These are phyloP conservation scores for Colletotrichum liriopes DNA, from an alignment of 2,329 filamentous ascomycete species.

Conservation along the genomic window DNA sequence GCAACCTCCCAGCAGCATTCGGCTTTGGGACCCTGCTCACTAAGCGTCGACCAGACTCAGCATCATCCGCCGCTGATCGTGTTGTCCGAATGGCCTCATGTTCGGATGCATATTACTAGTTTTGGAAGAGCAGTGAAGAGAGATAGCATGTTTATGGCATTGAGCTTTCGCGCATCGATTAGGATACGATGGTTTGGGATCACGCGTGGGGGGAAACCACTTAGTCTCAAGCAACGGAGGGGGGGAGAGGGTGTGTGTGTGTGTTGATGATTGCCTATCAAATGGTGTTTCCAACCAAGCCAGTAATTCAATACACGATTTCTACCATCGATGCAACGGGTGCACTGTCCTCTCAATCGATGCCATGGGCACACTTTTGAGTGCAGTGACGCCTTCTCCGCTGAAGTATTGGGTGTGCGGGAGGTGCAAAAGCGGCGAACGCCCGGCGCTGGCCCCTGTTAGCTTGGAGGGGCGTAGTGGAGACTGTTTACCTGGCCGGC, in stretches of 20 bases:
- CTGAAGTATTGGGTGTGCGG: not conserved
- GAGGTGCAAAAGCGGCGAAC: conserved; percentile 31
- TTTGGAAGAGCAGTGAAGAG: not conserved
- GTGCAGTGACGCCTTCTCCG: not conserved
- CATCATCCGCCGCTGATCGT: too few species aligned
- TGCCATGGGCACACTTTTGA: too few species aligned
- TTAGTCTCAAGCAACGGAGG: not conserved
- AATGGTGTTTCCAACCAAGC: not conserved
- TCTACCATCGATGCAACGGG: too few species aligned
- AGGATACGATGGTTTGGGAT: not conserved
- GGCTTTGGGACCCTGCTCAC: not conserved
- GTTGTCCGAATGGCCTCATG: not conserved
- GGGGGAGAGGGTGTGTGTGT: too few species aligned
- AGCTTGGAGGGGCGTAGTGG: conserved; percentile 21
- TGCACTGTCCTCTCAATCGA: not conserved
- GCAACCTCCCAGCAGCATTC: not conserved
- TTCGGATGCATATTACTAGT: too few species aligned
- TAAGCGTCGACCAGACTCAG: not conserved
- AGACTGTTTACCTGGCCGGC: conserved; percentile 36
- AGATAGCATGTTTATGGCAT: not conserved
- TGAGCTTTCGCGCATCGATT: not conserved
- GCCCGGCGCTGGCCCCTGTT: not conserved
- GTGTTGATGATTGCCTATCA: too few species aligned
- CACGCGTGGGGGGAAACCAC: not conserved
- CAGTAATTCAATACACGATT: not conserved